Evolutionary conservation across 805 yeast species (phyloP).

Genomic region (Metschnikowia noctiluminum): DNA sequence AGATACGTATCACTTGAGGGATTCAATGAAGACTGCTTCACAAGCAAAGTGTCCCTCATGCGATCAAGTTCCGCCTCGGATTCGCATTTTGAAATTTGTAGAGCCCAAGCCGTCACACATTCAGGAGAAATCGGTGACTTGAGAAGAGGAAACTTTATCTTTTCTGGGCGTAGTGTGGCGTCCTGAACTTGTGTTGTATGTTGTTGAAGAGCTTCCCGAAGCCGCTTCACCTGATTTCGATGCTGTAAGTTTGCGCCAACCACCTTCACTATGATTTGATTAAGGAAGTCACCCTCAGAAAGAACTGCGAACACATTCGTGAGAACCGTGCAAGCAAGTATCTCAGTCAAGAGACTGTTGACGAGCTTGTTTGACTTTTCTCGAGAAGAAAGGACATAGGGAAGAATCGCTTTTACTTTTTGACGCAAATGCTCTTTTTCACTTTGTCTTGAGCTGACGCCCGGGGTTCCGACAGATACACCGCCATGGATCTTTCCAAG

Average conservation of each 20-base stretch:
- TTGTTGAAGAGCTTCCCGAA: constrained; percentile 65
- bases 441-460: constrained; percentile 26
- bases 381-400: constrained; percentile 44
- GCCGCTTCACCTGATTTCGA: constrained; percentile 66
- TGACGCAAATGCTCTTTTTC: constrained; percentile 50
- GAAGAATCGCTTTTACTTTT: constrained; percentile 42
- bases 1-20: background rate
- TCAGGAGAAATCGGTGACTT: constrained; percentile 3
- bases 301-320: constrained; percentile 55
- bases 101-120: constrained; percentile 6
- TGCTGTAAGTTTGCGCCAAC: constrained; percentile 68
- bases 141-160: constrained; percentile 3
- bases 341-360: constrained; percentile 53
- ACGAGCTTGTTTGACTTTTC: constrained; percentile 51
- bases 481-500: constrained; percentile 60
- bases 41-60: background rate
- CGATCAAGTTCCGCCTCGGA: background rate
- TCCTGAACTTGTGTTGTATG: constrained; percentile 41
- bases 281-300: constrained; percentile 75
- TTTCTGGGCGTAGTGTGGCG: background rate
- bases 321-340: constrained; percentile 48
- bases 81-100: background rate
- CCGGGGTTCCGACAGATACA: constrained; percentile 36
- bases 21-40: constrained; percentile 1
- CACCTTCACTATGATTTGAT: constrained; percentile 54